Evolutionary conservation across 192 early-diverging fungal genomes (phyloP), one percentile per base, ranked within the genome.

Genomic region (Diversispora epigaea): DNA sequence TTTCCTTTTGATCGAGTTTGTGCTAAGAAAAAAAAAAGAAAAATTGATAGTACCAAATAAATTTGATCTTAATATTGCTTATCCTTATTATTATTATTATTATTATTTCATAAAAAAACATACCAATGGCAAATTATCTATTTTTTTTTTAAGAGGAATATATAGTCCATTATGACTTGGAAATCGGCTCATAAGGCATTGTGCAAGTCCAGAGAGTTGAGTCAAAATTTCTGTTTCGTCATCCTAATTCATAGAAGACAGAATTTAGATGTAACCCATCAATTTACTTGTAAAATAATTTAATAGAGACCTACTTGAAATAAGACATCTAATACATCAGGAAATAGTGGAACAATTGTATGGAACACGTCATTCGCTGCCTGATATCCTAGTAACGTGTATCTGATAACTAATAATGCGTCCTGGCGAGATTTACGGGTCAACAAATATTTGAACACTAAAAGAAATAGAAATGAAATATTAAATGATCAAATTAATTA

Each of bases 331-430:
- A 71, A 71, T 17, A 39, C 39, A 19, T 52, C 19, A 8, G 52
- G 9, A 15, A 81, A 54, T 5, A 69, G 78, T 32, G 74, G 45
- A 14, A 68, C 43, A 4, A 84, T 68, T 32, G 70, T 71, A 19
- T 77, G 41, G 76, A 84, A 84, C 5, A 81, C 61, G 3, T 76
- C 54, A 19, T 76, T 73, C n/a, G 82, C 77, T n/a, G 78, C 77
- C 65, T 79, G 73, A 71, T 83, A 83, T 19, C 82, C 80, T 39
- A 81, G 68, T 19, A 84, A 69, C 17, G 81, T 67, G 50, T 64
- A 70, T 49, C 46, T 62, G 32, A 78, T 52, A 15, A 84, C 80
- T 10, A 68, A 21, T 12, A 80, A 69, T 2, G 78, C 78, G 32
- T 84, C 82, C 14, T 78, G 22, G 52, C 82, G 78, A 17, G 75